Percentiles rank a stretch among this genome's conserved stretches.
These are phyloP conservation scores for Jatropha podagrica DNA, from an alignment of 441 rosid genomes.

Conservation along the genomic window DNA sequence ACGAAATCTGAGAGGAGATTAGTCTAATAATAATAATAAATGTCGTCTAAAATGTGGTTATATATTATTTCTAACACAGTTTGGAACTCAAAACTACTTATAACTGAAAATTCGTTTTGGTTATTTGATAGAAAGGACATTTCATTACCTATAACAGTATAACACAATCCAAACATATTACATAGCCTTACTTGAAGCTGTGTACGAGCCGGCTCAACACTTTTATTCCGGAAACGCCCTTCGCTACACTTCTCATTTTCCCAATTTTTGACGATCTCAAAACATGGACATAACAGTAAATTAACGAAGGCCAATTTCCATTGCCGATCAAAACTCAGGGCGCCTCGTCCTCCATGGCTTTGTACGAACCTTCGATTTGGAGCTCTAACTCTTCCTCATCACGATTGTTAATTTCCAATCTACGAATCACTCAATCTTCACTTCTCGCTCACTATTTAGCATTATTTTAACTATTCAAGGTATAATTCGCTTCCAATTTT, in stretches of 20 bases:
- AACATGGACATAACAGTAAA: constrained; percentile 51
- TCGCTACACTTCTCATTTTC: not conserved
- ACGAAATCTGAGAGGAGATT: no score
- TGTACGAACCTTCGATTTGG: constrained; percentile 59
- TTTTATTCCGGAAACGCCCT: constrained; percentile 45
- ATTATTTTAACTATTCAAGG: constrained; percentile 18
- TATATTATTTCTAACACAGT: not conserved
- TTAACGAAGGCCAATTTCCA: constrained; percentile 36
- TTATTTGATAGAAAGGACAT: constrained; percentile 10
- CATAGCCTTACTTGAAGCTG: constrained; percentile 34
- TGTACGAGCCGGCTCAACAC: constrained; percentile 47
- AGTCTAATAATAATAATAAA: not conserved
- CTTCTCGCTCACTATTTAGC: constrained; percentile 6
- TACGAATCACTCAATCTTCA: constrained; percentile 15
- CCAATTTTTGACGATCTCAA: not conserved
- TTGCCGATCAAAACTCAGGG: constrained; percentile 93
- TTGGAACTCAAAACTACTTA: not conserved
- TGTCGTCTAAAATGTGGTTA: not conserved
- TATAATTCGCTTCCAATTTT: constrained; percentile 9
- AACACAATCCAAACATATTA: no score
- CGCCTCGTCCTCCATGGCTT: constrained; percentile 71
- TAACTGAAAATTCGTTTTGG: constrained; percentile 14
- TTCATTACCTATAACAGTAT: not conserved
- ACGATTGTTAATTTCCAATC: constrained; percentile 18
- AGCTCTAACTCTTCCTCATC: constrained; percentile 25